phyloP scores from a whole-genome alignment of 1,139 yeast genomes.

The Yamadazyma sp. region DNA sequence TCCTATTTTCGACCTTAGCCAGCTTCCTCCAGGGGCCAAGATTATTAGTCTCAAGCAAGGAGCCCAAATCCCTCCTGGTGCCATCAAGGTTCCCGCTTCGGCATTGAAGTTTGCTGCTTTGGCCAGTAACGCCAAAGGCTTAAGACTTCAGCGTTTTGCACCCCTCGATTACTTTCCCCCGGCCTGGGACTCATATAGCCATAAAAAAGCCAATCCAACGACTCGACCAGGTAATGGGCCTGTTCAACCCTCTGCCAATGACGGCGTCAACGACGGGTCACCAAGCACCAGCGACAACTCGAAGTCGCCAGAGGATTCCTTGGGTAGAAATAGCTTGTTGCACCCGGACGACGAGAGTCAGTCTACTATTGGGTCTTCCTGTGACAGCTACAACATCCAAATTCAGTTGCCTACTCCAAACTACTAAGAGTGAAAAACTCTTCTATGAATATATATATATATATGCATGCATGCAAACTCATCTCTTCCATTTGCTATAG shows the following conservation, averaged over 20 bases:
- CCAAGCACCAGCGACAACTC: slow-evolving; percentile 1
- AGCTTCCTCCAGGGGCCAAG: slow-evolving; percentile 14
- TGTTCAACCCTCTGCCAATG: too few species aligned
- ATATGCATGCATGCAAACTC: neutral
- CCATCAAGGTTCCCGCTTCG: slow-evolving; percentile 2
- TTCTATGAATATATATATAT: too few species aligned
- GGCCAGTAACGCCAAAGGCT: neutral
- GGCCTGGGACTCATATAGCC: too few species aligned
- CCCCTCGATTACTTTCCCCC: neutral
- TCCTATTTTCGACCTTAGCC: slow-evolving; percentile 3
- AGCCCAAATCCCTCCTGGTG: slow-evolving; percentile 15
- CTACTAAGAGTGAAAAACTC: too few species aligned
- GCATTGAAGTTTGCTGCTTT: slow-evolving; percentile 1
- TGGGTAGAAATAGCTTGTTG: neutral
- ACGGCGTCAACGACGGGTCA: too few species aligned
- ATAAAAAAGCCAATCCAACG: too few species aligned
- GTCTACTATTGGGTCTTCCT: slow-evolving; percentile 16
- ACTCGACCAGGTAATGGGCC: too few species aligned
- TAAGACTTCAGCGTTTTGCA: neutral
- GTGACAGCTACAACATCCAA: slow-evolving; percentile 21
- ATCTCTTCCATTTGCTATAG: too few species aligned
- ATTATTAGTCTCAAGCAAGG: slow-evolving; percentile 26
- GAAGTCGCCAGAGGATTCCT: slow-evolving; percentile 1
- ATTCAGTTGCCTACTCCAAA: slow-evolving; percentile 18
- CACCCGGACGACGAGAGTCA: slow-evolving; percentile 5